These are phyloP conservation scores for Lactarius psammicola DNA, from an alignment of 768 basidiomycete genomes.

Conservation along the genomic window DNA sequence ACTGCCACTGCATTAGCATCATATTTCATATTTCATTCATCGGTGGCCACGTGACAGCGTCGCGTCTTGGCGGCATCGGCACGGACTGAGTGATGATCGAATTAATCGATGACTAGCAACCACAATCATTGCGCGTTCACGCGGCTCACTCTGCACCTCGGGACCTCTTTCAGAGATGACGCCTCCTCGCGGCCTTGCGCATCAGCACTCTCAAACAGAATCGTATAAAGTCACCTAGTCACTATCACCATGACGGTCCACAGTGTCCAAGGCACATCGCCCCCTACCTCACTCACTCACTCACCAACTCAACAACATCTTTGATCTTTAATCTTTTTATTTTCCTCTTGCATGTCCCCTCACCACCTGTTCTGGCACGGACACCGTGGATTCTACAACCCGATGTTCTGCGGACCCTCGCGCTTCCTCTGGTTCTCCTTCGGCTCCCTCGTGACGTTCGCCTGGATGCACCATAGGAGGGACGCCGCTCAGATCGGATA, in stretches of 20 bases:
- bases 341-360: not conserved
- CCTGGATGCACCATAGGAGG: constrained; percentile 38
- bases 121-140: not conserved
- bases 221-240: constrained; percentile 5
- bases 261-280: not conserved
- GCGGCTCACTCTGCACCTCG: not conserved
- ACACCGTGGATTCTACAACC: not conserved
- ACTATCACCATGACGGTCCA: not conserved
- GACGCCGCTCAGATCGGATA: constrained; percentile 40
- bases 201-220: not conserved
- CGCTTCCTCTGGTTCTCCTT: constrained; percentile 68
- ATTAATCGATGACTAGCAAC: not conserved
- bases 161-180: not conserved
- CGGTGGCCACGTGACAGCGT: not conserved
- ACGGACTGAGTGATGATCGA: not conserved
- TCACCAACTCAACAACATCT: not conserved
- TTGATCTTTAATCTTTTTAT: not conserved
- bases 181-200: constrained; percentile 11
- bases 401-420: constrained; percentile 40
- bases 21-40: not conserved
- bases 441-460: constrained; percentile 47
- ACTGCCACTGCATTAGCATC: not conserved
- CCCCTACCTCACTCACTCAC: not conserved
- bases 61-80: not conserved
- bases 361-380: not conserved